Percentiles rank a stretch among this genome's conserved stretches.
Conservation (phyloP, 768 basidiomycete species). For the Auriscalpium vulgare region DNA sequence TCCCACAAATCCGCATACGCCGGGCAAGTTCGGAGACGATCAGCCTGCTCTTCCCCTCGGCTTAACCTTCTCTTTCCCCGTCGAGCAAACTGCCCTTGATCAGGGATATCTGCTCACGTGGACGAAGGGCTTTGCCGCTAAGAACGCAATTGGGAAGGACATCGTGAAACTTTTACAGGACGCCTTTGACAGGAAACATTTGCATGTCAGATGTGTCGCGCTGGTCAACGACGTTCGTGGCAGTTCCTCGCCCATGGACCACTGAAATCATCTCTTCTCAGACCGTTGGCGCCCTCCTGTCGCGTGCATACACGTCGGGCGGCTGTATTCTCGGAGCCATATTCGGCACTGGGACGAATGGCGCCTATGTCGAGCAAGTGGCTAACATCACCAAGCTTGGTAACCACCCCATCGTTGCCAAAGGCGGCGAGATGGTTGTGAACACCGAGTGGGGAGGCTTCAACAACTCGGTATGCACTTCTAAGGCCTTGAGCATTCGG, state of each 20-base stretch:
- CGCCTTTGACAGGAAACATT: constrained; percentile 85
- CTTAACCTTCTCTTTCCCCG: constrained; percentile 95
- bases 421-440: constrained; percentile 81
- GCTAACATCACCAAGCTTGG: constrained; percentile 80
- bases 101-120: constrained; percentile 87
- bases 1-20: neutral
- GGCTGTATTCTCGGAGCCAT: constrained; percentile 86
- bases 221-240: constrained; percentile 85
- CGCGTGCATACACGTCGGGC: constrained; percentile 89
- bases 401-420: constrained; percentile 46
- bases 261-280: constrained; percentile 23
- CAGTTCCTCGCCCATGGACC: neutral
- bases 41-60: constrained; percentile 55
- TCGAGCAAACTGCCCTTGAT: constrained; percentile 90
- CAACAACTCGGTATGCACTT: constrained; percentile 66
- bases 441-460: constrained; percentile 99
- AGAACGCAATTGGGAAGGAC: constrained; percentile 83
- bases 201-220: constrained; percentile 87
- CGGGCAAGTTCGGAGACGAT: constrained; percentile 29
- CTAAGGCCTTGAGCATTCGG: no score
- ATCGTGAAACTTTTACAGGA: constrained; percentile 86
- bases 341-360: constrained; percentile 98
- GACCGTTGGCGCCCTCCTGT: constrained; percentile 94
- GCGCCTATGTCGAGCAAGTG: constrained; percentile 89
- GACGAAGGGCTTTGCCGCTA: constrained; percentile 95